These are phyloP conservation scores for Teunomyces cretensis DNA, from an alignment of 805 yeast species.

Conservation along the genomic window DNA sequence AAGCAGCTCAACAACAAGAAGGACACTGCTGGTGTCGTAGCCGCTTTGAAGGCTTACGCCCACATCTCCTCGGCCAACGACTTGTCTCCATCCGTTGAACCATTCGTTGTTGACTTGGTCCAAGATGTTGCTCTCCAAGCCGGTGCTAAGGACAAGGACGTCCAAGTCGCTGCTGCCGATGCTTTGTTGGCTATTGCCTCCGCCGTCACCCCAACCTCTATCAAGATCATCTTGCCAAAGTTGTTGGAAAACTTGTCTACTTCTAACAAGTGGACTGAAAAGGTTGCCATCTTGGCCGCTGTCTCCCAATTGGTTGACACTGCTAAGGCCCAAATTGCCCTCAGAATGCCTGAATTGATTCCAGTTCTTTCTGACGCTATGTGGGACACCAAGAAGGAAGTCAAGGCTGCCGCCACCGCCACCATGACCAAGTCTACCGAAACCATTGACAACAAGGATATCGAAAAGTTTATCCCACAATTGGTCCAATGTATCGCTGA, in stretches of 20 bases:
- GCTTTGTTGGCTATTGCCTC: conserved; percentile 77
- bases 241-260: conserved; percentile 63
- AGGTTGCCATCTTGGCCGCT: conserved; percentile 85
- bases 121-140: conserved; percentile 69
- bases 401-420: conserved; percentile 92
- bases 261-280: conserved; percentile 97
- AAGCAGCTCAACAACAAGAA: conserved; percentile 81
- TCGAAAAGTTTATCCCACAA: conserved; percentile 97
- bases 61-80: conserved; percentile 82
- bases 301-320: conserved; percentile 85
- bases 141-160: conserved; percentile 86
- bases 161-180: conserved; percentile 68
- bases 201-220: conserved; percentile 88
- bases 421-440: conserved; percentile 96
- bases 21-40: conserved; percentile 58
- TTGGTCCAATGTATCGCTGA: conserved; percentile 94
- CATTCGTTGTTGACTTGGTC: conserved; percentile 80
- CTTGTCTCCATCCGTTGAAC: conserved; percentile 92
- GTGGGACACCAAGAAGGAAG: conserved; percentile 99
- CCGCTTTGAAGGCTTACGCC: conserved; percentile 79
- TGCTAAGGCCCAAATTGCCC: conserved; percentile 93
- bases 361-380: conserved; percentile 98
- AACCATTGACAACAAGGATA: conserved; percentile 99
- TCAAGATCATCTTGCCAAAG: conserved; percentile 86
- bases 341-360: conserved; percentile 99